Percentiles rank a stretch among this genome's conserved stretches.
Evolutionary conservation across 495 filamentous ascomycete genomes (phyloP).

Genomic region (Trichocladium antarcticum): DNA sequence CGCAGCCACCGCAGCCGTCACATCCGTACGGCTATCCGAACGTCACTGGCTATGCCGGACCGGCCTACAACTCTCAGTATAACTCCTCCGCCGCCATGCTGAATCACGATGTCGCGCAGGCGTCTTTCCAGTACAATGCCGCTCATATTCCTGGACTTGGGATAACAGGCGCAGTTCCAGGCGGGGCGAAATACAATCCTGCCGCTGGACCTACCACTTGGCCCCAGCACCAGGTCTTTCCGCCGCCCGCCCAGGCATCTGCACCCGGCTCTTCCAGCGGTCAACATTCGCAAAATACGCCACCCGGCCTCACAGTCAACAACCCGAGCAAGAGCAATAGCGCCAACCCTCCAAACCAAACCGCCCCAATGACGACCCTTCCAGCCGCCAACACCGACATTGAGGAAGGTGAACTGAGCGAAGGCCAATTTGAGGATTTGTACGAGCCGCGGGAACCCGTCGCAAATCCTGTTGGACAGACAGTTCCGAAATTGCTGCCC

Average conservation of each 20-base stretch:
- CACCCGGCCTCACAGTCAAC: background rate
- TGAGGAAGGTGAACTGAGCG: conserved; percentile 69
- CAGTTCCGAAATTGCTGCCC: conserved; percentile 1
- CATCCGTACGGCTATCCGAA: conserved; percentile 19
- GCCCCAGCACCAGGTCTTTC: conserved; percentile 7
- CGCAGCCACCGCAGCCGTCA: conserved; percentile 7
- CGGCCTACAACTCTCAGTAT: conserved; percentile 10
- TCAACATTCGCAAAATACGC: background rate
- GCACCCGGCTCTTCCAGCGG: background rate
- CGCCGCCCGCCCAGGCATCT: background rate
- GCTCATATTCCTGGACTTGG: conserved; percentile 35
- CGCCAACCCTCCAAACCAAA: conserved; percentile 5
- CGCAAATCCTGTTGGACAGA: conserved; percentile 1
- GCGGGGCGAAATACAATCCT: background rate
- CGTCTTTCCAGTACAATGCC: conserved; percentile 31
- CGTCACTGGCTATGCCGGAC: conserved; percentile 16
- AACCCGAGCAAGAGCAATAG: background rate
- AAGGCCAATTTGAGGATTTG: conserved; percentile 45
- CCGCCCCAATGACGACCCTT: conserved; percentile 4
- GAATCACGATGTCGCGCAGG: conserved; percentile 14
- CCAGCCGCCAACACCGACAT: conserved; percentile 23
- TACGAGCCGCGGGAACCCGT: conserved; percentile 30
- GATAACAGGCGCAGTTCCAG: conserved; percentile 13
- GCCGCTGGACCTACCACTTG: conserved; percentile 1
- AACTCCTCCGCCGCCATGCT: conserved; percentile 21